phyloP scores from a whole-genome alignment of 2,329 filamentous ascomycete genomes.

The Aspergillus sp. region DNA sequence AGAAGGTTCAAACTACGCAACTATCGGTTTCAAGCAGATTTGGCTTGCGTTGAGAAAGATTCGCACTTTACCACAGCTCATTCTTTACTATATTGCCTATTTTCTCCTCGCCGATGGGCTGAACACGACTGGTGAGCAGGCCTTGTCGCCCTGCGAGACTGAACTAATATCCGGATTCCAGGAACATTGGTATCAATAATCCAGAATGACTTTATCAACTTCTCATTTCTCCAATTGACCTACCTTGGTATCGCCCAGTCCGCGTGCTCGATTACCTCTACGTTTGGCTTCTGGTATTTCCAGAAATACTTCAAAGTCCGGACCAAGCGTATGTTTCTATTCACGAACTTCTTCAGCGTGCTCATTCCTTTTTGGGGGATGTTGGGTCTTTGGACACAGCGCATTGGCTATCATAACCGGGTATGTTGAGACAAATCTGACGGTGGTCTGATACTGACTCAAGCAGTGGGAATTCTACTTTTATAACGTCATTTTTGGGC shows the following conservation, averaged over 20 bases:
- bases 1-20: constrained; percentile 40
- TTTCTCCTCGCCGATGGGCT: constrained; percentile 45
- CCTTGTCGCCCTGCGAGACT: not conserved
- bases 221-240: constrained; percentile 44
- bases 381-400: constrained; percentile 41
- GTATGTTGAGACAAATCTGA: constrained; percentile 15
- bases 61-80: constrained; percentile 41
- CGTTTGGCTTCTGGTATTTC: constrained; percentile 45
- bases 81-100: constrained; percentile 43
- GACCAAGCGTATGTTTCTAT: constrained; percentile 45
- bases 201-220: constrained; percentile 41
- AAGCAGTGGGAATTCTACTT: constrained; percentile 45
- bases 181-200: constrained; percentile 41
- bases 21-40: constrained; percentile 45
- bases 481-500: constrained; percentile 44
- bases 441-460: constrained; percentile 4
- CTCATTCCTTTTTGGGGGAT: constrained; percentile 46
- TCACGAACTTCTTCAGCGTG: constrained; percentile 43
- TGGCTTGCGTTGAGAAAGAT: constrained; percentile 41
- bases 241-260: constrained; percentile 44
- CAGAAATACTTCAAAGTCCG: constrained; percentile 42
- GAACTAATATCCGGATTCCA: constrained; percentile 7
- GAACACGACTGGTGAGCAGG: constrained; percentile 39
- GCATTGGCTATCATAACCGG: constrained; percentile 41
- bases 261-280: constrained; percentile 38